Percentiles rank a stretch among this genome's conserved stretches.
phyloP scores from a whole-genome alignment of 1,284 basidiomycete species.

The Chalciporus sp. region DNA sequence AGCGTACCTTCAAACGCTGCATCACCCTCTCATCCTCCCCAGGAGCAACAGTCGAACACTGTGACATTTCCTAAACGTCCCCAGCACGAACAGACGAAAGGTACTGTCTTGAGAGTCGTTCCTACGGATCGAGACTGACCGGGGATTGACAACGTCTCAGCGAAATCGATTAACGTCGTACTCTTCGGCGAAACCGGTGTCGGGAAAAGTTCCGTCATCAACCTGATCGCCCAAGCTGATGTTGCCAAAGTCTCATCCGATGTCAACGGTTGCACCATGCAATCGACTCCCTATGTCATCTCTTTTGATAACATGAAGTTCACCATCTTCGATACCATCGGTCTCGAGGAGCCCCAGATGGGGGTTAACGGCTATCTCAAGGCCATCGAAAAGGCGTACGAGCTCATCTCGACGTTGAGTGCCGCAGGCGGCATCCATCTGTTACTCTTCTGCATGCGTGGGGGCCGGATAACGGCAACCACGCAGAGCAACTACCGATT shows the following conservation, averaged over 20 bases:
- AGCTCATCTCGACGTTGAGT: constrained; percentile 35
- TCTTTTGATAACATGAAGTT: constrained; percentile 21
- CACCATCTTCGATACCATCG: constrained; percentile 42
- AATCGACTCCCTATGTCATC: constrained; percentile 27
- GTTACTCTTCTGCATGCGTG: constrained; percentile 43
- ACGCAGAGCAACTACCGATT: constrained; percentile 40
- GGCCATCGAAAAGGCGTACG: constrained; percentile 38
- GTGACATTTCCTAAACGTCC: not conserved
- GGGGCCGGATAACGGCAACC: constrained; percentile 37
- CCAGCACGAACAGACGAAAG: not conserved
- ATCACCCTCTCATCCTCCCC: not conserved
- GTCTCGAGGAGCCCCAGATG: constrained; percentile 42
- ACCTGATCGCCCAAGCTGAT: constrained; percentile 31
- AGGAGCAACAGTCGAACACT: constrained; percentile 7
- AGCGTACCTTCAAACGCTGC: too few relatives aligned
- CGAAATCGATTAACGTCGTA: constrained; percentile 24
- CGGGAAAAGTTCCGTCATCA: constrained; percentile 38
- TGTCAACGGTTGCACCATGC: constrained; percentile 34
- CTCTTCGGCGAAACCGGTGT: constrained; percentile 38
- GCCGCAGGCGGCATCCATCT: constrained; percentile 38
- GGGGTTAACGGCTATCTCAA: constrained; percentile 29
- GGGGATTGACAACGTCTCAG: constrained; percentile 4
- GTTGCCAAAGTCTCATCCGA: constrained; percentile 34
- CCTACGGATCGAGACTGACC: constrained; percentile 10
- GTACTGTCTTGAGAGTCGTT: constrained; percentile 14